These are phyloP conservation scores for Xerocomus spinulosus DNA, from an alignment of 768 basidiomycete species.

Conservation along the genomic window DNA sequence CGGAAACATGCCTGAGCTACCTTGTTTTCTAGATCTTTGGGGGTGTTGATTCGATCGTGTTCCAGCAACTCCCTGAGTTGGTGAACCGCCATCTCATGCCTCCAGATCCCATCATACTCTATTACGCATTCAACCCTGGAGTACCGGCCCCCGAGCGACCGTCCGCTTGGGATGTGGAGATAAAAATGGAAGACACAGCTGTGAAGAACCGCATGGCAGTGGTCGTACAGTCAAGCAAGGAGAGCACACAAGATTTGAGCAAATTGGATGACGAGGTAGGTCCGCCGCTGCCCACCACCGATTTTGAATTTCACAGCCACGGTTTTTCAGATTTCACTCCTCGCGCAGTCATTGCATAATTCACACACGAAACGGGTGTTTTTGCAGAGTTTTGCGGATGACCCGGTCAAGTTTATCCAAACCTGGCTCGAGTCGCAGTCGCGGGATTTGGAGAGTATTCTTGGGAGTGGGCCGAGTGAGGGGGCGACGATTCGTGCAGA, in stretches of 20 bases:
- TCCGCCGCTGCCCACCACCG: conserved; percentile 3
- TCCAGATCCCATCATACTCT: conserved; percentile 76
- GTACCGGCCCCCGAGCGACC: conserved; percentile 62
- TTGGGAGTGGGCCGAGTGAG: conserved; percentile 84
- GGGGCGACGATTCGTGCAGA: conserved; percentile 80
- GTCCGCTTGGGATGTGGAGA: conserved; percentile 81
- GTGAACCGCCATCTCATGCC: conserved; percentile 75
- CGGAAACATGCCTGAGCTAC: neutral
- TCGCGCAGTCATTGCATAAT: conserved; percentile 82
- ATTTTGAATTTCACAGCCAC: conserved; percentile 17
- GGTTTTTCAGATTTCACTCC: conserved; percentile 61
- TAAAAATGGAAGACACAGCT: conserved; percentile 78
- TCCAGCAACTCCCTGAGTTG: conserved; percentile 79
- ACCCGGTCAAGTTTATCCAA: conserved; percentile 79
- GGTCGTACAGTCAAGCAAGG: conserved; percentile 65
- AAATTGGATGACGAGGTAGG: conserved; percentile 88
- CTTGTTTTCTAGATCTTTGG: conserved; percentile 55
- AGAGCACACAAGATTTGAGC: conserved; percentile 58
- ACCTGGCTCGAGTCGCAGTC: conserved; percentile 92
- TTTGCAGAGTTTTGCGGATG: conserved; percentile 71
- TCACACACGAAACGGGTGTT: conserved; percentile 85
- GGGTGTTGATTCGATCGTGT: conserved; percentile 61
- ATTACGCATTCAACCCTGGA: conserved; percentile 68
- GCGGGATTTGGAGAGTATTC: conserved; percentile 80
- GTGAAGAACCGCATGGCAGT: conserved; percentile 73